Conservation (phyloP, 2,329 filamentous ascomycete species). For the Fusarium fracticaudum region DNA sequence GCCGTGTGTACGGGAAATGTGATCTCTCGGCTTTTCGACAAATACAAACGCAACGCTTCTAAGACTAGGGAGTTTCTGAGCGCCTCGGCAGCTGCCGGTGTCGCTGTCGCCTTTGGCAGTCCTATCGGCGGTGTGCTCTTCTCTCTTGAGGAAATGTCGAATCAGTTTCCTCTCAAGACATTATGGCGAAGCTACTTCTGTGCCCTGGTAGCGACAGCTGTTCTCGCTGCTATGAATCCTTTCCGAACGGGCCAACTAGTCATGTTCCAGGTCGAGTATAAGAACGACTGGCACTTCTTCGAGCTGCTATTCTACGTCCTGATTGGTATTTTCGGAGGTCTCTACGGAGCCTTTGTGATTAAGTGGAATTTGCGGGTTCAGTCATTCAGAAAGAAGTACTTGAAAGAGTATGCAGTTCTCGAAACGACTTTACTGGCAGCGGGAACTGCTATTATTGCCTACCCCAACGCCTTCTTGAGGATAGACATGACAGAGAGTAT, state of each 20-base stretch:
- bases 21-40: constrained; percentile 90
- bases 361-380: constrained; percentile 95
- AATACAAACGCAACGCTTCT: constrained; percentile 89
- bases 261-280: constrained; percentile 98
- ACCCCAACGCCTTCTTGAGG: constrained; percentile 91
- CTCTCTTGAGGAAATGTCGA: constrained; percentile 97
- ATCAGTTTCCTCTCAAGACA: constrained; percentile 94
- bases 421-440: constrained; percentile 87
- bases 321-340: constrained; percentile 89
- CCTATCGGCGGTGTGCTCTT: constrained; percentile 97
- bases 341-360: constrained; percentile 97
- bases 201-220: constrained; percentile 91
- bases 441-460: constrained; percentile 90
- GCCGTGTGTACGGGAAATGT: constrained; percentile 98
- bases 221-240: constrained; percentile 94
- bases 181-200: constrained; percentile 99
- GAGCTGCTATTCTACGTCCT: constrained; percentile 92
- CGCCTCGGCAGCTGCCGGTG: constrained; percentile 92
- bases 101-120: constrained; percentile 96
- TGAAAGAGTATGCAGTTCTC: constrained; percentile 82
- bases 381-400: constrained; percentile 92
- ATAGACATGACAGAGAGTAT: constrained; percentile 99
- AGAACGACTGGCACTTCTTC: constrained; percentile 97
- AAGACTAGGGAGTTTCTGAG: constrained; percentile 96
- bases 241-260: constrained; percentile 97